These are phyloP conservation scores for Fusarium cicatricum DNA, from an alignment of 2,329 filamentous ascomycete species.

Conservation along the genomic window DNA sequence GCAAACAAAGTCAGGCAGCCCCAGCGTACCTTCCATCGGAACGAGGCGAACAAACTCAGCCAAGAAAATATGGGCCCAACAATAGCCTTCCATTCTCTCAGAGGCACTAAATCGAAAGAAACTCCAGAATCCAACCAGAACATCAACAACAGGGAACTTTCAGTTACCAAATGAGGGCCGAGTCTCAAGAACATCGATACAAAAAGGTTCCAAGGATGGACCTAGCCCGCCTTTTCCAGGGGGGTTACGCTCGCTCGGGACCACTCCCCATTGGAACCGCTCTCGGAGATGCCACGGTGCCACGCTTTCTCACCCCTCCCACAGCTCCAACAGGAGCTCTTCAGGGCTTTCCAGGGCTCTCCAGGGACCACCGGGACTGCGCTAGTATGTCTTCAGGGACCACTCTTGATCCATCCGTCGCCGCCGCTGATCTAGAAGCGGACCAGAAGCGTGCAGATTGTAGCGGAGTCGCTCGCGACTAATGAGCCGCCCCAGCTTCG, in stretches of 20 bases:
- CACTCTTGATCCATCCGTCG: slow-evolving; percentile 37
- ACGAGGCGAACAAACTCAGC: background rate
- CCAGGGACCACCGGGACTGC: slow-evolving; percentile 27
- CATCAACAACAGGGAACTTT: slow-evolving; percentile 4
- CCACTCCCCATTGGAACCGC: slow-evolving; percentile 9
- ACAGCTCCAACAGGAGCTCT: slow-evolving; percentile 15
- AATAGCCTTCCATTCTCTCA: background rate
- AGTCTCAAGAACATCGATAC: slow-evolving; percentile 34
- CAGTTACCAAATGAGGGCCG: slow-evolving; percentile 30
- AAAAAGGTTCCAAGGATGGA: slow-evolving; percentile 33
- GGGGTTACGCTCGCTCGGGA: slow-evolving; percentile 28
- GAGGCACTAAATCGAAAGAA: slow-evolving; percentile 3
- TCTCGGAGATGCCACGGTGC: slow-evolving; percentile 12
- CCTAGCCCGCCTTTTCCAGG: slow-evolving; percentile 26
- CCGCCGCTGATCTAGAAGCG: slow-evolving; percentile 44
- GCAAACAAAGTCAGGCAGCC: no score
- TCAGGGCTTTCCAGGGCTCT: slow-evolving; percentile 17
- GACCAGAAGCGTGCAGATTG: slow-evolving; percentile 42
- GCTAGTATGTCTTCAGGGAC: slow-evolving; percentile 26
- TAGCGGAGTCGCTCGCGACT: slow-evolving; percentile 36
- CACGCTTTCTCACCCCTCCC: no score
- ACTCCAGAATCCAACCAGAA: slow-evolving; percentile 10
- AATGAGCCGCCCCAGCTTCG: slow-evolving; percentile 42
- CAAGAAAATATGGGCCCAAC: background rate
- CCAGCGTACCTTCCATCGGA: background rate